These are phyloP conservation scores for Penicillium frequentans DNA, from an alignment of 2,329 filamentous ascomycete genomes.

Conservation along the genomic window DNA sequence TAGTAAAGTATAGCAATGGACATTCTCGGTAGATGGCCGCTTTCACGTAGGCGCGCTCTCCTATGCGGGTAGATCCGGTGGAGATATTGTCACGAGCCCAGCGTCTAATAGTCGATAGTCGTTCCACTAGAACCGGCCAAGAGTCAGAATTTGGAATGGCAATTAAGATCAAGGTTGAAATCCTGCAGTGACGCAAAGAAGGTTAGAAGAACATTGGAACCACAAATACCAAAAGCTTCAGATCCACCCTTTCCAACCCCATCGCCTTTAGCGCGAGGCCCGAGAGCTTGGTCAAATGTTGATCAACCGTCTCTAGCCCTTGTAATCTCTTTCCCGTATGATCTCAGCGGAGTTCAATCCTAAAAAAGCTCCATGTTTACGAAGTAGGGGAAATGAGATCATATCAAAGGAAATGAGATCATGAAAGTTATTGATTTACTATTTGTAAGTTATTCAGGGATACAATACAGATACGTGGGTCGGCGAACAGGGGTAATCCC, in stretches of 20 bases:
- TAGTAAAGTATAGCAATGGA: too few relatives aligned
- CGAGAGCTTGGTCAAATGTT: constrained; percentile 14
- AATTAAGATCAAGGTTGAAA: not conserved
- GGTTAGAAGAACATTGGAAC: constrained; percentile 7
- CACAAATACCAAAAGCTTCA: constrained; percentile 8
- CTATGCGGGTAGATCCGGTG: constrained; percentile 9
- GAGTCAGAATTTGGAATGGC: not conserved
- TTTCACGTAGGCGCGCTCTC: not conserved
- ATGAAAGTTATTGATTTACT: too few relatives aligned
- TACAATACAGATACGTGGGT: not conserved
- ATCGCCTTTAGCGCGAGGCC: constrained; percentile 7
- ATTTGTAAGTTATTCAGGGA: too few relatives aligned
- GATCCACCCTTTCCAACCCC: constrained; percentile 10
- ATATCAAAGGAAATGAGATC: too few relatives aligned
- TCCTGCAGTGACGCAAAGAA: constrained; percentile 2
- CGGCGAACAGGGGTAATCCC: not conserved
- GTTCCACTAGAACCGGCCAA: not conserved
- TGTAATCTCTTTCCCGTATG: constrained; percentile 6
- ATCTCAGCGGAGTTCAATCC: too few relatives aligned
- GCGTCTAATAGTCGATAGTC: not conserved
- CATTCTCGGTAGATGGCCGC: not conserved
- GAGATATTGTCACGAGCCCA: not conserved
- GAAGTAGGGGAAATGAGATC: too few relatives aligned
- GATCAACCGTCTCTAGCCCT: constrained; percentile 14
- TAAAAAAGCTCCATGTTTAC: too few relatives aligned